Evolutionary conservation across 371 early-diverging fungal genomes (phyloP), one percentile per base, ranked within the genome.

Genomic region (Mucor sp.): DNA sequence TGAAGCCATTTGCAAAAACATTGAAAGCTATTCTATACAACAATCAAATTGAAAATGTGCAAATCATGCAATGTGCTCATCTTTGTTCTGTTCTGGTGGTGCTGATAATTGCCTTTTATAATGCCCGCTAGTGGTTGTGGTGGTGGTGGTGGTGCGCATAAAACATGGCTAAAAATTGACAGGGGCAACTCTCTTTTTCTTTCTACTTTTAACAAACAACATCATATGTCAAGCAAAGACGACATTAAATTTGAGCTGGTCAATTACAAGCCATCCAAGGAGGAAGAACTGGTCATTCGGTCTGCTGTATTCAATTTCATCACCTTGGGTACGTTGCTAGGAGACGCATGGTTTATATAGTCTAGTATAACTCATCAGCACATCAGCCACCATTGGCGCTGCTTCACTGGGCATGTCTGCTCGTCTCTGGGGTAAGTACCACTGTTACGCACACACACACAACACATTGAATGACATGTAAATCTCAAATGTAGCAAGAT

Each of bases 331-430:
- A 75, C 44, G 17, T 11, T 35, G 37, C 39, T 7, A 19, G 19
- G 47, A 17, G 15, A 1, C 14, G 17, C 21, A 21, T 21, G 47
- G 9, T 33, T 33, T 33, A 8, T 9, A 33, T 33, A 8, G 33
- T 33, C 1, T 48, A 21, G 0, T 7, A 23, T 48, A 3, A 32
- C 23, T 25, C 12, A 44, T 4, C 19, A 33, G 21, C n/a, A 15
- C 35, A 14, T 7, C 3, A 79, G 81, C 79, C 12, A 67, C 75
- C 11, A 58, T 75, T 4, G 82, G 82, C 47, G 79, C 82, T 23
- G 82, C 74, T 14, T 67, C 79, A n/a, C 60, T 81, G 19, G 82
- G 82, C 27, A 62, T 79, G 65, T 68, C 79, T 30, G 79, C 77
- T 11, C 55, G 70, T 21, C 53, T 77, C 15, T 79, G 74, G 74